Conservation (phyloP, 2,329 filamentous ascomycete species). For the Hymenoscyphus fructigenus region DNA sequence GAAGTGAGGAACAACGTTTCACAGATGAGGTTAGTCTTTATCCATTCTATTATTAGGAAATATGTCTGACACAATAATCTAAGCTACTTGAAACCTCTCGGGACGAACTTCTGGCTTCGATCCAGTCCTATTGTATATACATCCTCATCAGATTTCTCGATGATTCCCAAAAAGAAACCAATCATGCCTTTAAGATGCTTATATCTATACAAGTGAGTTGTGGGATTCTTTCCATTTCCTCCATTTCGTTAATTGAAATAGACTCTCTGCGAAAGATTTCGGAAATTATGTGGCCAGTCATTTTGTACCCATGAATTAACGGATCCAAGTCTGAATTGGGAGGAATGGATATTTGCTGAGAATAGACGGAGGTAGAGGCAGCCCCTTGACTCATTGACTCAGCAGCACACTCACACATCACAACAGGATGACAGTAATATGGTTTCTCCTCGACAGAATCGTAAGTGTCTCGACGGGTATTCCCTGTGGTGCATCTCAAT, state of each 20-base stretch:
- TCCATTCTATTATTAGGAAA: too few species aligned
- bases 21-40: constrained; percentile 7
- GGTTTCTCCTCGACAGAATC: constrained; percentile 13
- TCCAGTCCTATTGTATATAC: constrained; percentile 15
- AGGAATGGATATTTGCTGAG: constrained; percentile 21
- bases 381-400: background rate
- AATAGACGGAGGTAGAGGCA: constrained; percentile 16
- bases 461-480: constrained; percentile 14
- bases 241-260: background rate
- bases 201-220: constrained; percentile 6
- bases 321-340: constrained; percentile 12
- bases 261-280: constrained; percentile 8
- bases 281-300: background rate
- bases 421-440: constrained; percentile 11
- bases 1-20: constrained; percentile 15
- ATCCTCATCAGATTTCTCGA: constrained; percentile 15
- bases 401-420: background rate
- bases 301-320: constrained; percentile 5
- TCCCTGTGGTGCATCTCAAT: constrained; percentile 1
- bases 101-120: constrained; percentile 7
- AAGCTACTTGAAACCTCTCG: background rate
- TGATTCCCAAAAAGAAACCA: background rate
- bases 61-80: background rate
- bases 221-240: too few species aligned
- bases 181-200: constrained; percentile 9